Percentiles rank a stretch among this genome's conserved stretches.
phyloP scores from a whole-genome alignment of 768 basidiomycete species.

The Suillus fuscotomentosus region DNA sequence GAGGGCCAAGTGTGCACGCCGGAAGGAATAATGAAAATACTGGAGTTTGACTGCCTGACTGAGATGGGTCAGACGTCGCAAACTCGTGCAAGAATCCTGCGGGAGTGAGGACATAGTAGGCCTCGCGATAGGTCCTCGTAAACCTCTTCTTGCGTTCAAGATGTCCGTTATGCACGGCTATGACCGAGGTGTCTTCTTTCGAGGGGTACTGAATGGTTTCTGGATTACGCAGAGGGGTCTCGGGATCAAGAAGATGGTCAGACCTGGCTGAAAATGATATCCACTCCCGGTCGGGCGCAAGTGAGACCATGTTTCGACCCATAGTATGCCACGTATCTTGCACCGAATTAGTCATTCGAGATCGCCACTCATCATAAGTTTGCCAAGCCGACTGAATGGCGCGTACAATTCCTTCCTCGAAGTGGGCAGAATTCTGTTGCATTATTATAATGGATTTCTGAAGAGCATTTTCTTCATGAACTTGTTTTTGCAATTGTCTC shows the following conservation, averaged over 20 bases:
- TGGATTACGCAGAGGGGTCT: constrained; percentile 87
- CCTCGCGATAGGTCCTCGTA: constrained; percentile 81
- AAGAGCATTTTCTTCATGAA: constrained; percentile 95
- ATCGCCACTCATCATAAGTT: constrained; percentile 93
- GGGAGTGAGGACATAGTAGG: constrained; percentile 90
- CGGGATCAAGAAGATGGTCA: constrained; percentile 95
- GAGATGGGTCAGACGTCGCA: constrained; percentile 67
- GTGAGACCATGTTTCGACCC: constrained; percentile 69
- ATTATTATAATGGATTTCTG: constrained; percentile 98
- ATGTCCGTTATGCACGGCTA: constrained; percentile 84
- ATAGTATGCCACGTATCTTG: constrained; percentile 76
- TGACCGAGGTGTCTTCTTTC: constrained; percentile 85
- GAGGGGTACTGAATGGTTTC: constrained; percentile 79
- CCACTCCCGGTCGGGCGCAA: constrained; percentile 92
- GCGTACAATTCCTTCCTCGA: constrained; percentile 95
- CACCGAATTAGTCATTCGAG: constrained; percentile 71
- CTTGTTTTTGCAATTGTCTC: constrained; percentile 85
- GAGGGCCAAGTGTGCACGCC: constrained; percentile 92
- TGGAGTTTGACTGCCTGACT: constrained; percentile 52
- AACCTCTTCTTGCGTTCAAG: constrained; percentile 96
- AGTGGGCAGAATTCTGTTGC: constrained; percentile 96
- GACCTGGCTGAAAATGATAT: constrained; percentile 90
- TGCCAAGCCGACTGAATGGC: constrained; percentile 96
- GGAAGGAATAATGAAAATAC: constrained; percentile 90
- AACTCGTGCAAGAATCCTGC: constrained; percentile 97